Evolutionary conservation across 345 rosid genomes (phyloP), one percentile per base, ranked within the genome.

Genomic region (Camelina hispida): DNA sequence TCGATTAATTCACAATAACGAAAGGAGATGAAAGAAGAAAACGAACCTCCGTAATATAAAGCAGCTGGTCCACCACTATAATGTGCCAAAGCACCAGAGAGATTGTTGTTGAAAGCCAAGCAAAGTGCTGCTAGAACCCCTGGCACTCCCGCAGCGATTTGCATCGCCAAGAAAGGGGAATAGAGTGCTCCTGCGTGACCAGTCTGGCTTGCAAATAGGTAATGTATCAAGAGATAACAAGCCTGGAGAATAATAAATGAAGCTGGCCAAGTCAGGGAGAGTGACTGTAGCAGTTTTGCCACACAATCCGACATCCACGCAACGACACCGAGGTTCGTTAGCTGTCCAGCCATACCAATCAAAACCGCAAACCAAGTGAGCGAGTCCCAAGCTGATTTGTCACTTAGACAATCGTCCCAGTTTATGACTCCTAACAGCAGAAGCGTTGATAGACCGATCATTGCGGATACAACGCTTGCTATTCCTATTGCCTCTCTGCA

Each of bases 321-420:
- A 16, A 95, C 90, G 0, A 95, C 81, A 14, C 99, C 97, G 7
- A 90, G 90, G 82, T 88, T 88, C 2, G 97, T 93, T 77, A 93
- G 78, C 38, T 95, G 98, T 44, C 96, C 85, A 9, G 99, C 99
- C 99, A 95, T 89, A 63, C 97, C 97, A 40, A 95, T 94, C 62
- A 95, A 84, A 65, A 93, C 91, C 3, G 96, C 91, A 56, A 92
- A 93, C 99, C 99, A 95, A 62, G 87, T 81, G 70, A 92, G 80
- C 9, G 98, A 90, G 85, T 95, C 98, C 98, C 99, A 95, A 1
- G 99, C 98, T 17, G 99, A 89, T 75, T 92, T 92, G 75, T 95
- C 98, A 58, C 90, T 88, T 25, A 92, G 79, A 82, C 99, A 95
- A 72, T 95, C 99, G 38, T 92, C 84, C 99, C 98, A 95, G 32